Percentiles rank a stretch among this genome's conserved stretches.
Evolutionary conservation across 495 filamentous ascomycete species (phyloP).

Genomic region (Aspergillus kassunensis): DNA sequence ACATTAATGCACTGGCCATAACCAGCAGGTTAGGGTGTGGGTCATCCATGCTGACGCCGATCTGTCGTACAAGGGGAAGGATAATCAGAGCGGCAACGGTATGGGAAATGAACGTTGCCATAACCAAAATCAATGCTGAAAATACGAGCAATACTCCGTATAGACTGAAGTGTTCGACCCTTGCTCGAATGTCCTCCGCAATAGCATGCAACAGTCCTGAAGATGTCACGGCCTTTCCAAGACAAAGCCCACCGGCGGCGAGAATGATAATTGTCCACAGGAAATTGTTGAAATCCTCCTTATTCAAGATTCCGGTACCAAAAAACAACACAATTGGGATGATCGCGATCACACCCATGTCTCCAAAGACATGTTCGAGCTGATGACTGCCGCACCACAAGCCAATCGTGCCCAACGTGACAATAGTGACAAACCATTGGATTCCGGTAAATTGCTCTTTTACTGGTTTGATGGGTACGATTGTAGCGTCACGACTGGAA

Average conservation of each 20-base stretch:
- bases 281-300: constrained; percentile 99
- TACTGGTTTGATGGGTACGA: constrained; percentile 84
- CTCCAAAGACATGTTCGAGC: constrained; percentile 80
- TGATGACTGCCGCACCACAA: constrained; percentile 93
- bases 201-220: constrained; percentile 92
- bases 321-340: constrained; percentile 96
- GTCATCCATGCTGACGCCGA: constrained; percentile 78
- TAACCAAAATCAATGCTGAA: constrained; percentile 76
- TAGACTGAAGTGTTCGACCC: constrained; percentile 73
- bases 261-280: constrained; percentile 99
- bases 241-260: constrained; percentile 85
- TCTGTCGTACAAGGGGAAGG: constrained; percentile 79
- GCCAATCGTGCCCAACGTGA: constrained; percentile 81
- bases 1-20: constrained; percentile 74
- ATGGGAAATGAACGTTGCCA: constrained; percentile 97
- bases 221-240: constrained; percentile 91
- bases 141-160: constrained; percentile 90
- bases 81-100: constrained; percentile 96
- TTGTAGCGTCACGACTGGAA: constrained; percentile 78
- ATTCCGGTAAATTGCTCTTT: constrained; percentile 83
- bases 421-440: constrained; percentile 85
- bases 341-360: constrained; percentile 98
- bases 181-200: constrained; percentile 64
- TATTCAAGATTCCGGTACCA: constrained; percentile 93
- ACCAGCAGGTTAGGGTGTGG: constrained; percentile 94